A percentile compares a stretch with the other conserved stretches of the same genome.
Evolutionary conservation across 2,329 filamentous ascomycete species (phyloP).

Genomic region (Ilyonectria robusta): DNA sequence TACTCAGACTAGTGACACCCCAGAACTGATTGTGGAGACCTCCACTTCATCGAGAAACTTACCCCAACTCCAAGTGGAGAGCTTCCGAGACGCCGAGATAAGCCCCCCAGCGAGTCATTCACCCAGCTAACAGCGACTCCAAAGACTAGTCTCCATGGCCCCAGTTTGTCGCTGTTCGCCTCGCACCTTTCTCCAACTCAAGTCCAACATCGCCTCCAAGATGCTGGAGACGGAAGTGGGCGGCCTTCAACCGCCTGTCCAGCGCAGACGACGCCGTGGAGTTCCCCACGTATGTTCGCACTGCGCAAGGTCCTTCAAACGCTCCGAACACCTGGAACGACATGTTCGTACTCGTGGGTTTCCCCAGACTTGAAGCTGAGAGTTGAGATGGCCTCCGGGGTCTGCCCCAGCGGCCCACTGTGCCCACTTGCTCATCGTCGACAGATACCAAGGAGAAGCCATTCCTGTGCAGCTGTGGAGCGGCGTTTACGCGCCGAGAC

Average conservation of each 20-base stretch:
- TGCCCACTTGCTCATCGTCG: neutral
- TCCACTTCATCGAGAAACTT: neutral
- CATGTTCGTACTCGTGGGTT: conserved; percentile 62
- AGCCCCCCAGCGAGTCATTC: conserved; percentile 17
- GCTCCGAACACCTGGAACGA: conserved; percentile 62
- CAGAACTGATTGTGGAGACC: neutral
- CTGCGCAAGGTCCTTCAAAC: conserved; percentile 60
- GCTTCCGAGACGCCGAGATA: neutral
- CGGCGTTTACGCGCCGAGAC: conserved; percentile 61
- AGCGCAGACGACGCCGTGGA: conserved; percentile 30
- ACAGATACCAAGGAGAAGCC: conserved; percentile 64
- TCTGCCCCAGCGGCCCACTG: neutral
- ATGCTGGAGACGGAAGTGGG: conserved; percentile 18
- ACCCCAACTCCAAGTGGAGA: neutral
- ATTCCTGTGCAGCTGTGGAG: conserved; percentile 60
- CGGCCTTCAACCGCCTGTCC: conserved; percentile 8
- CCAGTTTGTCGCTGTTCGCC: neutral
- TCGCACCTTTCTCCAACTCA: conserved; percentile 28
- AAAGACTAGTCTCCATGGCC: conserved; percentile 18
- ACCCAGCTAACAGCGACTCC: conserved; percentile 8
- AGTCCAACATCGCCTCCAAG: conserved; percentile 18
- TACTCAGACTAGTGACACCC: neutral
- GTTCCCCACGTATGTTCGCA: conserved; percentile 54
- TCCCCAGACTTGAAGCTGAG: neutral
- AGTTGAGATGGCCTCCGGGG: neutral